Evolutionary conservation across 768 basidiomycete species (phyloP).

Genomic region (Jaapia argillacea): DNA sequence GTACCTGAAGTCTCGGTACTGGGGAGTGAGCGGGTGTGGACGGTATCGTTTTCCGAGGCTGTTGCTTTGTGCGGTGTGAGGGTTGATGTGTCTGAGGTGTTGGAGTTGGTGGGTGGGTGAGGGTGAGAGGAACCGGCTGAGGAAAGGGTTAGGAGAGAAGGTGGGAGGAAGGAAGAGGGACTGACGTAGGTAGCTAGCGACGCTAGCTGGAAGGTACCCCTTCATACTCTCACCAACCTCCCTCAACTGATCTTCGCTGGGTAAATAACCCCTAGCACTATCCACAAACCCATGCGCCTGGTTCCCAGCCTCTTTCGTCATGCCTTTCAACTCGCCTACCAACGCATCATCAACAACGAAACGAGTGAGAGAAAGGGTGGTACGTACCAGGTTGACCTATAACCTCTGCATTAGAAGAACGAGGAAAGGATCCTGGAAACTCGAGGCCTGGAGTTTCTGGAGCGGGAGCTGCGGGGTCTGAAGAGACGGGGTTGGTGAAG

Average conservation of each 20-base stretch:
- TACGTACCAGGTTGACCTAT: no score
- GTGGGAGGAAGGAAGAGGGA: no score
- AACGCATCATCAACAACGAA: not conserved
- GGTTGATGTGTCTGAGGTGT: not conserved
- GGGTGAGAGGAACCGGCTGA: no score
- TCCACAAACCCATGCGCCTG: not conserved
- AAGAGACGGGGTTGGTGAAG: not conserved
- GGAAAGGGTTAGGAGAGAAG: no score
- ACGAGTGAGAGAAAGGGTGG: no score
- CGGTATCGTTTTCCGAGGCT: not conserved
- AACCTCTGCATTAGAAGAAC: not conserved
- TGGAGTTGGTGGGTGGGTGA: no score
- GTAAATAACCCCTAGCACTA: not conserved
- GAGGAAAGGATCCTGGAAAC: not conserved
- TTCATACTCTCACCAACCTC: not conserved
- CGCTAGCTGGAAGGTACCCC: not conserved
- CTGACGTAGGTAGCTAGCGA: no score
- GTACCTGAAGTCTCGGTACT: not conserved
- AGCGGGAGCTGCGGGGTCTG: not conserved
- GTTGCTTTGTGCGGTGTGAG: not conserved
- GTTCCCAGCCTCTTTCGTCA: not conserved
- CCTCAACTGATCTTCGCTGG: not conserved
- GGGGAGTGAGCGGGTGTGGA: not conserved
- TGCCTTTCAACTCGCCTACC: not conserved
- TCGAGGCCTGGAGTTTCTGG: not conserved